phyloP scores from a whole-genome alignment of 208 protist genomes.

The Trypanosoma brucei region DNA sequence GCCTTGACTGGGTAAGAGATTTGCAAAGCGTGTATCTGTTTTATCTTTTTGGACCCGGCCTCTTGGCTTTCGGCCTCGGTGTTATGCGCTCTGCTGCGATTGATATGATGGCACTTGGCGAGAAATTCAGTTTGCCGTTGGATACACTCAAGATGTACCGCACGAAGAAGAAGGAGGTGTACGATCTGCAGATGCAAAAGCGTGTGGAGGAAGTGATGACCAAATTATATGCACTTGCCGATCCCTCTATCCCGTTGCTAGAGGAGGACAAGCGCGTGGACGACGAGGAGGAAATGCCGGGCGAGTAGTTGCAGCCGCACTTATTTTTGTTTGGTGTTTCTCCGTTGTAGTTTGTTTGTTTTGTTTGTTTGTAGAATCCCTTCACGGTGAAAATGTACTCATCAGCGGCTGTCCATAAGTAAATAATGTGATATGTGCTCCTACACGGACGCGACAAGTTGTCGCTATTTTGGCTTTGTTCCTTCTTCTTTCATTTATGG shows the following conservation, averaged over 20 bases:
- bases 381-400: no score
- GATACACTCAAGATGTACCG: neutral
- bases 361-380: no score
- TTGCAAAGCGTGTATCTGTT: conserved; percentile 19
- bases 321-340: no score
- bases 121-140: neutral
- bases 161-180: neutral
- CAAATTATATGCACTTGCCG: neutral
- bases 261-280: neutral
- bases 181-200: conserved; percentile 10
- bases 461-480: conserved; percentile 14
- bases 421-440: no score
- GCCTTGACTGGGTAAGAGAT: conserved; percentile 16
- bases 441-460: neutral
- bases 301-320: neutral
- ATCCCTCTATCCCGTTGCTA: neutral
- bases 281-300: conserved; percentile 3
- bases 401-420: no score
- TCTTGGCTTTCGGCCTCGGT: conserved; percentile 18
- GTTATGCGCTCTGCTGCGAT: conserved; percentile 16
- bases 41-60: conserved; percentile 13
- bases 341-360: no score
- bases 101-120: conserved; percentile 5
- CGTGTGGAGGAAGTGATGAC: conserved; percentile 9
- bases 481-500: conserved; percentile 7